Percentiles rank a stretch among this genome's conserved stretches.
phyloP scores from a whole-genome alignment of 345 rosid species.

The Salix caprea region DNA sequence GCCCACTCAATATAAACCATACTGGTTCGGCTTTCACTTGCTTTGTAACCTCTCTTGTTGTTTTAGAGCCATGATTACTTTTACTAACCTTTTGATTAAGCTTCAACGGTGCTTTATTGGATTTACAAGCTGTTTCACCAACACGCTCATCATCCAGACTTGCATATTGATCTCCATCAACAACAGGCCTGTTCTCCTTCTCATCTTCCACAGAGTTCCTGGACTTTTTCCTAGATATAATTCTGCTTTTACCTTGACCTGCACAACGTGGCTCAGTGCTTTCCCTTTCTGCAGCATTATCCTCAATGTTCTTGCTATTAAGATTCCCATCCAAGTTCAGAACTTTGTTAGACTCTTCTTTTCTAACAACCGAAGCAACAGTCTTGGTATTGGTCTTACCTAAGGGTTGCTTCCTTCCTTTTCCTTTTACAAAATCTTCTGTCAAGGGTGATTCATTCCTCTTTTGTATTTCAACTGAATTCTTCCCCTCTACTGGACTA shows the following conservation, averaged over 20 bases:
- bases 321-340: conserved; percentile 6
- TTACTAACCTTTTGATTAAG: conserved; percentile 24
- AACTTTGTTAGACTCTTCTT: conserved; percentile 23
- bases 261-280: conserved; percentile 7
- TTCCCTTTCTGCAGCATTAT: conserved; percentile 21
- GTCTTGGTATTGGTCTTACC: conserved; percentile 28
- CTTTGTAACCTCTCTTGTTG: conserved; percentile 15
- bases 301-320: conserved; percentile 13
- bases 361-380: conserved; percentile 13
- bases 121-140: conserved; percentile 24
- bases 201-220: conserved; percentile 21
- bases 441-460: conserved; percentile 20
- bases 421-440: conserved; percentile 10
- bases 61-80: conserved; percentile 18
- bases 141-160: conserved; percentile 12
- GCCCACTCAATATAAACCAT: conserved; percentile 70
- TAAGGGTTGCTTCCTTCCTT: conserved; percentile 22
- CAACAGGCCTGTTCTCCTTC: conserved; percentile 41
- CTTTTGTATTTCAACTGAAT: conserved; percentile 18
- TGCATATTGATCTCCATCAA: conserved; percentile 18
- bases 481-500: conserved; percentile 16
- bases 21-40: conserved; percentile 35
- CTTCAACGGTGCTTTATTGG: conserved; percentile 23
- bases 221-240: conserved; percentile 12
- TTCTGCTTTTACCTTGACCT: conserved; percentile 13